phyloP scores from a whole-genome alignment of 306 rosid species.

The Castanea crenata region DNA sequence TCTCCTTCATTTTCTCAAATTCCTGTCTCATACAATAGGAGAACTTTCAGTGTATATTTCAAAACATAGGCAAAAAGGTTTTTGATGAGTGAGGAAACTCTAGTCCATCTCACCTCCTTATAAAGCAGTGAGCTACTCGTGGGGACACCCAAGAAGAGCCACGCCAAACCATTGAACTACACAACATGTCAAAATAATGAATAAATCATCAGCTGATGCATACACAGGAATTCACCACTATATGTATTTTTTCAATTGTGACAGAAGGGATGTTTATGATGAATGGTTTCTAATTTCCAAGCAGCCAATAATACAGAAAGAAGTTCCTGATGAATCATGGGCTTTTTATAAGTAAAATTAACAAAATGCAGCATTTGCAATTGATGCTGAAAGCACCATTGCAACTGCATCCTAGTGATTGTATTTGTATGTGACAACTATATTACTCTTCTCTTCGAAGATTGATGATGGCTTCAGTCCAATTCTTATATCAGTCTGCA shows the following conservation, averaged over 20 bases:
- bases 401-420: not conserved
- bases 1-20: conserved; percentile 92
- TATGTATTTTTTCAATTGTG: not conserved
- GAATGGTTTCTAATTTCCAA: not conserved
- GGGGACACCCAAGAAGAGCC: conserved; percentile 99
- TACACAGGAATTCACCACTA: not conserved
- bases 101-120: conserved; percentile 72
- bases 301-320: not conserved
- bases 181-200: conserved; percentile 7
- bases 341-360: not conserved
- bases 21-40: conserved; percentile 44
- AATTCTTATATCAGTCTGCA: not conserved
- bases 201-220: conserved; percentile 7
- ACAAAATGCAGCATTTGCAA: not conserved
- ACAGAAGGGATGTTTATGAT: not conserved
- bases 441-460: too few relatives aligned
- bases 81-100: not conserved
- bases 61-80: not conserved
- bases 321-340: not conserved
- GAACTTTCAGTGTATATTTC: not conserved
- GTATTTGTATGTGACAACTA: not conserved
- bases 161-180: conserved; percentile 96
- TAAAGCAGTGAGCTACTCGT: conserved; percentile 94
- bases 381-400: not conserved
- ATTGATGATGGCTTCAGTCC: not conserved